phyloP scores from a whole-genome alignment of 192 early-diverging fungal species.

The Allomyces javanicus region DNA sequence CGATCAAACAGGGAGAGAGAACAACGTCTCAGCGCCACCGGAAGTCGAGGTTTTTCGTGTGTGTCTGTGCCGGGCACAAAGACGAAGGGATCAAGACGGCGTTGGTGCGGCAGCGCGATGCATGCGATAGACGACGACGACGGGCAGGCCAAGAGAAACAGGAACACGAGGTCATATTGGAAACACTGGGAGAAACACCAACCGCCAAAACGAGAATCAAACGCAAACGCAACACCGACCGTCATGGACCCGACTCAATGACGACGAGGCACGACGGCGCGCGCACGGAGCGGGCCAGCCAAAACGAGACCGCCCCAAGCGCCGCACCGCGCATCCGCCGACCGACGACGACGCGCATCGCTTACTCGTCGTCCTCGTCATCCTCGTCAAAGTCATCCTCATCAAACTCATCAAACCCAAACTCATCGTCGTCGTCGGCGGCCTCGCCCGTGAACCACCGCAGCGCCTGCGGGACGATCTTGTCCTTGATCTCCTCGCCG shows the following conservation, averaged over 20 bases:
- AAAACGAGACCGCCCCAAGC: no score
- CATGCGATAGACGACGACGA: no score
- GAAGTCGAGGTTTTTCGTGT: not conserved
- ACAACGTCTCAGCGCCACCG: no score
- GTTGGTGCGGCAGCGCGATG: not conserved
- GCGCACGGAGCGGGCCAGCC: not conserved
- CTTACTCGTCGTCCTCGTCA: constrained; percentile 38
- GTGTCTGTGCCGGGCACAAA: not conserved
- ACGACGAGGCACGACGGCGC: not conserved
- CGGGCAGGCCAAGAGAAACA: not conserved
- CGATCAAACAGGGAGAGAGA: no score
- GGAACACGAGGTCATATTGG: not conserved
- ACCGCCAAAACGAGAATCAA: no score
- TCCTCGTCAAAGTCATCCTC: constrained; percentile 22
- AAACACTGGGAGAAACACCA: no score
- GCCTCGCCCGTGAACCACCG: constrained; percentile 99
- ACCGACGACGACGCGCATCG: constrained; percentile 24
- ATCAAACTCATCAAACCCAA: constrained; percentile 29
- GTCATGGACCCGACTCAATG: no score
- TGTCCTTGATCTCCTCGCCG: constrained; percentile 97
- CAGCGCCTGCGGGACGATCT: constrained; percentile 82
- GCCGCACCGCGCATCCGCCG: no score
- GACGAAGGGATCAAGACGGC: not conserved
- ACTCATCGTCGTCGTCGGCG: constrained; percentile 58
- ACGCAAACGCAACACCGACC: no score